Base-by-base conservation (phyloP, 108 stramenopile genomes). In the Mediolabrus comicus region DNA sequence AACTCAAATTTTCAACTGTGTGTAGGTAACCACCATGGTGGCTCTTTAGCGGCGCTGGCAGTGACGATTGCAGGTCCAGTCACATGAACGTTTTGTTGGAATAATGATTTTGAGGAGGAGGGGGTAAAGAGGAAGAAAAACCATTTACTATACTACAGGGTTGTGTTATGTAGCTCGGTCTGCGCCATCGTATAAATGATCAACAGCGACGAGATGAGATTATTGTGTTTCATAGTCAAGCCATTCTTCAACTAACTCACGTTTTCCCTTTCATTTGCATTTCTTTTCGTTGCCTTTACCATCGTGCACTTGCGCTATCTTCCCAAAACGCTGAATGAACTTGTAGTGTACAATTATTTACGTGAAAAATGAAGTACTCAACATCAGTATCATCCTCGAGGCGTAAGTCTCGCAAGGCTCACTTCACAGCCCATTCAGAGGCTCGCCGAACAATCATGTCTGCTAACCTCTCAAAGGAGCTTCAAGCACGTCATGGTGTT, bases 391-490 rank as follows among this genome's bases (percentile, higher is more conserved):
- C 98, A 27, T 92, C 95, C 59, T 92, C 90, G 71, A 94, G 99
- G 59, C 87, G 99, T 51, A 99, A 99, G 96, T 75, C 68, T 73
- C 98, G 99, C 74, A 99, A 99, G 98, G 98, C 98, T 56, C 99
- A 99, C 84, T 99, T 99, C 83, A 70, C 86, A 34, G 90, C 98
- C 35, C 94, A 97, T 80, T 96, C 95, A 13, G 87, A 94, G 69
- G 88, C 86, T 14, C 93, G 97, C 72, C 81, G 96, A 67, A 88
- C 85, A 76, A 82, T 98, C 66, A 99, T 99, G 99, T 88, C 87
- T 34, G 91, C 97, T 69, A 89, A 94, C 75, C 89, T 99, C 31
- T 92, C 90, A 67, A 99, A 99, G 94, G 98, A 99, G 83, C 90
- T 99, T 27, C 96, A 92, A 77, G 95, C 96, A 56, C 91, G 98